Evolutionary conservation across 2,329 filamentous ascomycete species (phyloP).

Genomic region (Canariomyces notabilis): DNA sequence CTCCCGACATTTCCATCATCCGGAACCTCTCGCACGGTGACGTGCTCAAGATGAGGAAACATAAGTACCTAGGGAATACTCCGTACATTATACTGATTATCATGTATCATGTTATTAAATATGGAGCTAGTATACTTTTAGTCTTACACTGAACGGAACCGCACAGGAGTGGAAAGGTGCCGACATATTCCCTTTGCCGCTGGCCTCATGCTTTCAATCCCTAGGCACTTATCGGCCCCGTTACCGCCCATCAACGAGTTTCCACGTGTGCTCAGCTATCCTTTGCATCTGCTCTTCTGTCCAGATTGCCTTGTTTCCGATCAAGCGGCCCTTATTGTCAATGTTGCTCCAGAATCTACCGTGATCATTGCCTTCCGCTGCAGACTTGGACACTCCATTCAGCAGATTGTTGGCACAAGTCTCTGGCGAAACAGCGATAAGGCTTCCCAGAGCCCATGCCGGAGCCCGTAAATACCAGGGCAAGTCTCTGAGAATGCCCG

Average conservation of each 20-base stretch:
- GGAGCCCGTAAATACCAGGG: conserved; percentile 29
- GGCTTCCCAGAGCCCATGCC: conserved; percentile 5
- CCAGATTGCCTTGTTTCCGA: conserved; percentile 28
- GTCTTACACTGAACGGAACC: too few relatives aligned
- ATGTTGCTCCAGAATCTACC: conserved; percentile 28
- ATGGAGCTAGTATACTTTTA: too few relatives aligned
- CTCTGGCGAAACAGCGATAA: conserved; percentile 27
- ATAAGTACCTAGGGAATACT: too few relatives aligned
- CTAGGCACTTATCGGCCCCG: too few relatives aligned
- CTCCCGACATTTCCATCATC: too few relatives aligned
- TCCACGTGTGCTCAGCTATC: conserved; percentile 31
- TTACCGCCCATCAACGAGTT: neutral
- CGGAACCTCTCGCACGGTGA: too few relatives aligned
- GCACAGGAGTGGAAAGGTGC: too few relatives aligned
- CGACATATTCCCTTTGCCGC: too few relatives aligned
- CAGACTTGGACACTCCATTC: conserved; percentile 17
- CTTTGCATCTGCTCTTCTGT: conserved; percentile 26
- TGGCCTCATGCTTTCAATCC: too few relatives aligned
- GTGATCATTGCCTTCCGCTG: conserved; percentile 16
- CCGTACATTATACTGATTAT: too few relatives aligned
- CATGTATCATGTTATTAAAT: too few relatives aligned
- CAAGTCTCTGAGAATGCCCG: conserved; percentile 27
- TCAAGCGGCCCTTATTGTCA: conserved; percentile 26
- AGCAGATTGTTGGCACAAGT: conserved; percentile 29
- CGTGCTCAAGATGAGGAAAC: too few relatives aligned